Evolutionary conservation across 2,329 filamentous ascomycete genomes (phyloP).

Genomic region (Fusarium sp.): DNA sequence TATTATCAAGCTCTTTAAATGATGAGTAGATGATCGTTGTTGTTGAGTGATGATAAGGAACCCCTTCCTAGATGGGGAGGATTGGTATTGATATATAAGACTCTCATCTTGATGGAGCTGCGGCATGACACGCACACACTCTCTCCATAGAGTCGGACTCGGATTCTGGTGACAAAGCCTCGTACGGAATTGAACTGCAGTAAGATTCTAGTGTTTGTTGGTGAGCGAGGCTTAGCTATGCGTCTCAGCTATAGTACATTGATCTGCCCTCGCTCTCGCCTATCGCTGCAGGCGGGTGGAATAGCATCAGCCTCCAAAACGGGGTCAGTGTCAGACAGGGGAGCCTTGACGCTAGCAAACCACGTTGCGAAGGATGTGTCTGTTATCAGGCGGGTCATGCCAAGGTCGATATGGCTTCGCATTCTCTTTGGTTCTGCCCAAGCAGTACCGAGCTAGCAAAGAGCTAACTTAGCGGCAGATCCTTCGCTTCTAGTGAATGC

Average conservation of each 20-base stretch:
- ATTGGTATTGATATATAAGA: slow-evolving; percentile 27
- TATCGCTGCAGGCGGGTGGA: neutral
- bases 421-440: no score
- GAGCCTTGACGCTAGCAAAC: neutral
- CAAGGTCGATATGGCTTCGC: no score
- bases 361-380: neutral
- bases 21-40: slow-evolving; percentile 13
- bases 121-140: neutral
- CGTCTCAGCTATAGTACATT: neutral
- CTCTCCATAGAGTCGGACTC: slow-evolving; percentile 15
- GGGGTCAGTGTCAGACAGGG: slow-evolving; percentile 26
- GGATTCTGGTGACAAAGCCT: slow-evolving; percentile 9
- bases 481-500: neutral
- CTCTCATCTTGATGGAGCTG: slow-evolving; percentile 1
- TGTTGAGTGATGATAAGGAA: slow-evolving; percentile 18
- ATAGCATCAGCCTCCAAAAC: slow-evolving; percentile 26
- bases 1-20: slow-evolving; percentile 16
- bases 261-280: slow-evolving; percentile 22
- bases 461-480: slow-evolving; percentile 2
- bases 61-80: slow-evolving; percentile 12
- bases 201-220: neutral
- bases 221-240: slow-evolving; percentile 22
- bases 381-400: neutral
- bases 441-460: neutral
- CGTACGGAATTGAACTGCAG: neutral